These are phyloP conservation scores for Spathaspora arborariae DNA, from an alignment of 805 yeast genomes.

Conservation along the genomic window DNA sequence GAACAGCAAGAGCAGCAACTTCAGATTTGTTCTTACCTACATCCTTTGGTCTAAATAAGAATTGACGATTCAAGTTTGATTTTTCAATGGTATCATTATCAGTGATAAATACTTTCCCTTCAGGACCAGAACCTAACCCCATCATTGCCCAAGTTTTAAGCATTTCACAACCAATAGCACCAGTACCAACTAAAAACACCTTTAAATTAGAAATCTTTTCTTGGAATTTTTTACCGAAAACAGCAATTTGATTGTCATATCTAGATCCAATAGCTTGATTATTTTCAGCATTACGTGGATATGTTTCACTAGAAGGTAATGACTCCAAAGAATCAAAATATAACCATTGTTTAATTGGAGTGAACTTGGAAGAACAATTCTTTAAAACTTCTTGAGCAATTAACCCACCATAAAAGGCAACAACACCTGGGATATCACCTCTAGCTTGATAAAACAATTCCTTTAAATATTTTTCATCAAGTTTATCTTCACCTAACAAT, in stretches of 20 bases:
- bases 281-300: conserved; percentile 63
- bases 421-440: conserved; percentile 88
- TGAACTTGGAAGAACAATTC: conserved; percentile 91
- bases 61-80: conserved; percentile 94
- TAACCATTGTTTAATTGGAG: conserved; percentile 88
- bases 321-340: conserved; percentile 95
- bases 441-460: conserved; percentile 81
- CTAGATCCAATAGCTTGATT: conserved; percentile 76
- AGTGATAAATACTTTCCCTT: conserved; percentile 81
- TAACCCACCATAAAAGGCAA: conserved; percentile 89
- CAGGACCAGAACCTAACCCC: conserved; percentile 90
- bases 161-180: conserved; percentile 99
- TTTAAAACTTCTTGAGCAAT: conserved; percentile 96
- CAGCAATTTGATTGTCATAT: conserved; percentile 94
- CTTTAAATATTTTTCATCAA: conserved; percentile 62
- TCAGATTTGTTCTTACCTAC: conserved; percentile 90
- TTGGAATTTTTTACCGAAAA: conserved; percentile 79
- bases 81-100: conserved; percentile 95
- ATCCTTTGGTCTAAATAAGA: conserved; percentile 89
- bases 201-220: conserved; percentile 68
- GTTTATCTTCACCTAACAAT: conserved; percentile 52
- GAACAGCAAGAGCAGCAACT: conserved; percentile 83
- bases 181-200: conserved; percentile 92
- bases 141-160: conserved; percentile 96
- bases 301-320: conserved; percentile 59